Conservation (phyloP, 768 basidiomycete genomes). For the Hortiboletus campestris region DNA sequence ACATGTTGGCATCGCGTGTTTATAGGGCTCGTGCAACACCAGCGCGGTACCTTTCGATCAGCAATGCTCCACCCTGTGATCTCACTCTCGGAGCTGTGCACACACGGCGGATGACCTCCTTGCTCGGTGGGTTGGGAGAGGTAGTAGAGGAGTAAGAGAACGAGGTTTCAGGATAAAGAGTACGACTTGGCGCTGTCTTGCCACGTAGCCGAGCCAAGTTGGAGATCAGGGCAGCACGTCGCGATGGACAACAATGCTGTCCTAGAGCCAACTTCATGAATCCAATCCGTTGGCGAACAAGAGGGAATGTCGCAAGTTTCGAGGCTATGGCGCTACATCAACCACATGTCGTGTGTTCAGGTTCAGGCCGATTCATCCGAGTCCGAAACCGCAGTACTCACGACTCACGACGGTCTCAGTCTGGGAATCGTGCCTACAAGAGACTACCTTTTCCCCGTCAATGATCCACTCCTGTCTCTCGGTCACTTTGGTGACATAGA, state of each 20-base stretch:
- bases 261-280: slow-evolving; percentile 18
- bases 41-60: slow-evolving; percentile 13
- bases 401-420: too few relatives aligned
- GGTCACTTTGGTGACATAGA: not conserved
- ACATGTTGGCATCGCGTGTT: slow-evolving; percentile 10
- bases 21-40: not conserved
- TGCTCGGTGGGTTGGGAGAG: not conserved
- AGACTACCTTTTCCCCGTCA: not conserved
- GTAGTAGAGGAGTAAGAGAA: not conserved
- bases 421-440: not conserved
- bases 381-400: too few relatives aligned
- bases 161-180: not conserved
- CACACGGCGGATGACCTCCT: not conserved
- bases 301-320: not conserved
- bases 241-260: slow-evolving; percentile 12
- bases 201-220: slow-evolving; percentile 12
- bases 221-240: slow-evolving; percentile 9
- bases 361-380: not conserved
- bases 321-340: slow-evolving; percentile 6
- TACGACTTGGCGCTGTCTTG: slow-evolving; percentile 1
- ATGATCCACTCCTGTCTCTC: not conserved
- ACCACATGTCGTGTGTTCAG: slow-evolving; percentile 3
- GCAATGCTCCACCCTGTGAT: not conserved
- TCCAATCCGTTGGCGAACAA: not conserved
- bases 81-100: not conserved